Evolutionary conservation across 192 early-diverging fungal genomes (phyloP).

Genomic region (Endogone sp.): DNA sequence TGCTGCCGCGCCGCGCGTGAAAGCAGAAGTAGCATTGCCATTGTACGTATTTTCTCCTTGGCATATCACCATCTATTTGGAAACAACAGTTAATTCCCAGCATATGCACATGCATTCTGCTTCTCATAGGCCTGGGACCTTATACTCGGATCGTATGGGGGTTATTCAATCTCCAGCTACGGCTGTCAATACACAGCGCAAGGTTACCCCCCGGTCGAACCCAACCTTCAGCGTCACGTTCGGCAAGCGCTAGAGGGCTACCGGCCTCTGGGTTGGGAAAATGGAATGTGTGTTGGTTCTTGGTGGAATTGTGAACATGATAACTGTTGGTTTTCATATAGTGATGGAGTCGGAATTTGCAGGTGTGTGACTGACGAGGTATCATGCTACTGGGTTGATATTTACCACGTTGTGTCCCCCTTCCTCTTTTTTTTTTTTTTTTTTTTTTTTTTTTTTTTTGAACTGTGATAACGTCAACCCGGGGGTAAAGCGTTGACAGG

Average conservation of each 20-base stretch:
- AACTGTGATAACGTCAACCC: too few relatives aligned
- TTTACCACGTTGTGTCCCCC: too few relatives aligned
- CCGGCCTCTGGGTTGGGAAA: too few relatives aligned
- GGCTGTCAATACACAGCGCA: not conserved
- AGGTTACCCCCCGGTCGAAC: not conserved
- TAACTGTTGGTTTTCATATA: too few relatives aligned
- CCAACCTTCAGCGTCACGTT: not conserved
- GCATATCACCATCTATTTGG: not conserved
- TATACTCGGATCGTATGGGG: not conserved
- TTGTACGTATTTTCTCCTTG: not conserved
- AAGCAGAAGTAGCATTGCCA: not conserved
- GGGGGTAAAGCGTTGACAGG: too few relatives aligned
- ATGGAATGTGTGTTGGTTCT: too few relatives aligned
- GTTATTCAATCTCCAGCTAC: not conserved
- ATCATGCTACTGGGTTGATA: too few relatives aligned
- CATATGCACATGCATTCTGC: not conserved
- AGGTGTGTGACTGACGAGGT: too few relatives aligned
- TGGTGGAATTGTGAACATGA: too few relatives aligned
- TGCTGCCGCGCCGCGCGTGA: not conserved
- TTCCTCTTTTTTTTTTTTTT: too few relatives aligned
- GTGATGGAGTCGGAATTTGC: too few relatives aligned
- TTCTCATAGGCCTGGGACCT: not conserved
- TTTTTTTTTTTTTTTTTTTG: too few relatives aligned
- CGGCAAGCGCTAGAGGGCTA: not conserved
- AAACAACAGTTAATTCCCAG: not conserved